Base-by-base conservation (phyloP, 2,329 filamentous ascomycete genomes). In the Aschersonia sp. region DNA sequence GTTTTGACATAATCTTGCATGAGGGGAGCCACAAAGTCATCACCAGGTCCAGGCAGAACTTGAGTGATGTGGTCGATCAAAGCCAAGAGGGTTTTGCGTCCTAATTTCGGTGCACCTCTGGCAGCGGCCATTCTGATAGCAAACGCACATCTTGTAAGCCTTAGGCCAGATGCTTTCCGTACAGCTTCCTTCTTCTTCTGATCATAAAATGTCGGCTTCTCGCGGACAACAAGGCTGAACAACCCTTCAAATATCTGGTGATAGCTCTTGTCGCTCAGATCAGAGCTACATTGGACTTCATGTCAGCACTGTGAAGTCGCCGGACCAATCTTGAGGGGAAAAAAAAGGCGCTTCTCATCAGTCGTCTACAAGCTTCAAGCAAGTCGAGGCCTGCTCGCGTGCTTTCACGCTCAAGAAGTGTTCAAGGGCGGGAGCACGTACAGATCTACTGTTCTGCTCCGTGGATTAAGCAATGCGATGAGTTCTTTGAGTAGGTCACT, bases 51-150 rank as follows among this genome's bases (percentile, higher is more conserved):
- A 2, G 80, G 77, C 3, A 94, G 70, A 20, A 80, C 79, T 53
- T 95, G 81, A 3, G 79, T 82, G 51, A 97, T 83, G 64, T 95
- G 89, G 53, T 88, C 81, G 53, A 94, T 71, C 12, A 96, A 69
- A 5, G 84, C 78, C 55, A 82, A 76, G n/a, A 91, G 71, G 0
- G 89, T 91, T 61, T 88, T 94, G 51, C 73, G 71, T 57, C 81
- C 84, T 52, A 97, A 65, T 51, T 76, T 82, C 28, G 72, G 66
- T 32, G 82, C 70, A 29, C 85, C 84, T 47, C 83, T 75, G 53
- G 84, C 80, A 45, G 94, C 74, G 30, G 84, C 77, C 30, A 82
- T 70, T 47, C 87, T 82, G 49, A 97, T 66, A 5, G 83, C 82
- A 44, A 78, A 77, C 31, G 84, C 84, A 57, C 81, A 86, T 56